A percentile compares a stretch with the other conserved stretches of the same genome.
Conservation (phyloP, 2,329 filamentous ascomycete species). For the Hirsutella rhossiliensis region DNA sequence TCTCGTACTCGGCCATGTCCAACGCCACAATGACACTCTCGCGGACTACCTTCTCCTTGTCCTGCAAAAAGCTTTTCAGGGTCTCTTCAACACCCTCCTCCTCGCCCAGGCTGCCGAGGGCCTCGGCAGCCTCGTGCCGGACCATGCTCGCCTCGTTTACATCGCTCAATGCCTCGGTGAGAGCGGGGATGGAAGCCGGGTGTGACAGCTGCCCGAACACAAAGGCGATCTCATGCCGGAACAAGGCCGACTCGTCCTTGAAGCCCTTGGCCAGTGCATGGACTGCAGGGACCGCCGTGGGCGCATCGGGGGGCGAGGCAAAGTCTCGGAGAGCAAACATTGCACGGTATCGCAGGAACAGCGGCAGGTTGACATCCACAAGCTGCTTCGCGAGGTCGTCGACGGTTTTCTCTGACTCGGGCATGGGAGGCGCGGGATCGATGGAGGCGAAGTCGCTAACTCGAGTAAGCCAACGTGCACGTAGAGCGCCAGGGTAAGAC, state of each 20-base stretch:
- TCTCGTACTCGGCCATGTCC: slow-evolving; percentile 97
- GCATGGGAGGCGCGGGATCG: slow-evolving; percentile 83
- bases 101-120: slow-evolving; percentile 83
- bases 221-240: slow-evolving; percentile 96
- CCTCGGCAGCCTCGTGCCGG: slow-evolving; percentile 92
- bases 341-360: slow-evolving; percentile 90
- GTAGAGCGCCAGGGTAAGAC: slow-evolving; percentile 7
- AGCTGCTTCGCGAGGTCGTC: slow-evolving; percentile 63
- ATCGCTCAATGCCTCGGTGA: slow-evolving; percentile 68
- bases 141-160: slow-evolving; percentile 87
- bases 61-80: slow-evolving; percentile 71
- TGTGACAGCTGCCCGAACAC: slow-evolving; percentile 95
- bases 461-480: neutral
- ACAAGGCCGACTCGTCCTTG: slow-evolving; percentile 75
- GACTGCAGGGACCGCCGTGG: slow-evolving; percentile 80
- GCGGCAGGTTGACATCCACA: slow-evolving; percentile 64
- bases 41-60: slow-evolving; percentile 84
- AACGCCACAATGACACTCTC: slow-evolving; percentile 92
- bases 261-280: slow-evolving; percentile 78
- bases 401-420: slow-evolving; percentile 57
- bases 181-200: slow-evolving; percentile 87
- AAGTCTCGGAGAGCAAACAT: slow-evolving; percentile 97
- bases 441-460: slow-evolving; percentile 85
- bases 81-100: slow-evolving; percentile 87
- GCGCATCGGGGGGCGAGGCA: slow-evolving; percentile 81